Base-by-base conservation (phyloP, 2,329 filamentous ascomycete species). In the Lecanosticta acicola region DNA sequence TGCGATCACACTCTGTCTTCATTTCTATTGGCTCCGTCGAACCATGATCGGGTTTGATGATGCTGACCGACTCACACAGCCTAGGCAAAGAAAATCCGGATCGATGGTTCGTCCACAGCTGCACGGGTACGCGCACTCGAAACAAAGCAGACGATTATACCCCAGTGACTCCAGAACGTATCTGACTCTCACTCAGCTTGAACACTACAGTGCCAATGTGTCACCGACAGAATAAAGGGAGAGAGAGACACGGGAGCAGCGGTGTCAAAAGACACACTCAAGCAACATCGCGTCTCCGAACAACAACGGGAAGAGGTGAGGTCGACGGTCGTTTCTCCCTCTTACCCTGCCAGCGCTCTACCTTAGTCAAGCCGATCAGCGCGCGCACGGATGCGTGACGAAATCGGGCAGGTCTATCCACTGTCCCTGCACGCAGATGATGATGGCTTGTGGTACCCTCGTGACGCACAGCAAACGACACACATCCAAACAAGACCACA, bases 401-500 rank as follows among this genome's bases (percentile, higher is more conserved):
- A 29, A 29, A 29, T 11, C 11, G 11, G 24, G 24, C 24, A 29
- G 24, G 24, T 29, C 24, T 29, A 17, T 37, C 14, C 16, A 32
- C 26, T 33, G 26, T 17, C 34, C 17, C 26, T 34, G 24, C 26
- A n/a, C 13, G n/a, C 21, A 3, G 21, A 8, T 9, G 26, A 14
- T 26, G 39, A 18, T 42, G 14, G 9, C 29, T 35, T 34, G 26
- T 19, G 9, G 11, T 11, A 32, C 32, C 9, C 17, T 33, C 35
- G 34, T 16, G 39, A 16, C 32, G 14, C 17, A 42, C 35, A 50
- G 35, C 35, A 37, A 46, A 33, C 46, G 37, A 38, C 32, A 44
- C 36, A 45, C 29, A 32, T n/a, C n/a, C 38, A 36, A 42, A 38
- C 33, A 29, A 33, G 13, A 33, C 42, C 21, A 32, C 17, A 11